Conservation (phyloP, 2,329 filamentous ascomycete species). For the Lasiodiplodia sp. region DNA sequence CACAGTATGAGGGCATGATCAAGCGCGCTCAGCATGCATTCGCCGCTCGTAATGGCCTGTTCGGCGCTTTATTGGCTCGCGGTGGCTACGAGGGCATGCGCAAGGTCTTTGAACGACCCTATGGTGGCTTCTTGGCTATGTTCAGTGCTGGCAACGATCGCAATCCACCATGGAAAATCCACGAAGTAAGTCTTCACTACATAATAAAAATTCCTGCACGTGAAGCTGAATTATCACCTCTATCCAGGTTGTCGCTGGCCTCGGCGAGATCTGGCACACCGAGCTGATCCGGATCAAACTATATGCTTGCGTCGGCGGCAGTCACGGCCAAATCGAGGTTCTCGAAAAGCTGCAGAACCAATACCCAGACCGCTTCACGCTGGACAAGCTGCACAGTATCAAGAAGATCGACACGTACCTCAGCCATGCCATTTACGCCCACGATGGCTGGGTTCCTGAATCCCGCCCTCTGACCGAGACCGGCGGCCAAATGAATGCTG, state of each 20-base stretch:
- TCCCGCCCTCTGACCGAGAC: conserved; percentile 44
- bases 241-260: conserved; percentile 36
- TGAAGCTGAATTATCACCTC: background rate
- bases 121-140: conserved; percentile 53
- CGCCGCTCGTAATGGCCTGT: conserved; percentile 53
- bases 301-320: conserved; percentile 48
- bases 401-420: conserved; percentile 42
- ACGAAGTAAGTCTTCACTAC: conserved; percentile 32
- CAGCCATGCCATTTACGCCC: conserved; percentile 42
- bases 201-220: background rate
- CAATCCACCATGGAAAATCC: conserved; percentile 38
- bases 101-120: conserved; percentile 50
- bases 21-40: conserved; percentile 59
- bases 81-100: conserved; percentile 53
- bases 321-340: conserved; percentile 48
- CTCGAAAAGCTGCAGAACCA: conserved; percentile 42
- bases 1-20: conserved; percentile 52
- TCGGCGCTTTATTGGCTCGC: conserved; percentile 49
- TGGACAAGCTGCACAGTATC: conserved; percentile 36
- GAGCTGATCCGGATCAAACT: conserved; percentile 48
- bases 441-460: conserved; percentile 47
- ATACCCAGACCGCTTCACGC: conserved; percentile 36
- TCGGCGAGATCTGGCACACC: conserved; percentile 49
- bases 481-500: conserved; percentile 51
- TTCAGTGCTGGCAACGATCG: conserved; percentile 46